A percentile compares a stretch with the other conserved stretches of the same genome.
These are phyloP conservation scores for Penicillium nucicola DNA, from an alignment of 495 filamentous ascomycete genomes.

Conservation along the genomic window DNA sequence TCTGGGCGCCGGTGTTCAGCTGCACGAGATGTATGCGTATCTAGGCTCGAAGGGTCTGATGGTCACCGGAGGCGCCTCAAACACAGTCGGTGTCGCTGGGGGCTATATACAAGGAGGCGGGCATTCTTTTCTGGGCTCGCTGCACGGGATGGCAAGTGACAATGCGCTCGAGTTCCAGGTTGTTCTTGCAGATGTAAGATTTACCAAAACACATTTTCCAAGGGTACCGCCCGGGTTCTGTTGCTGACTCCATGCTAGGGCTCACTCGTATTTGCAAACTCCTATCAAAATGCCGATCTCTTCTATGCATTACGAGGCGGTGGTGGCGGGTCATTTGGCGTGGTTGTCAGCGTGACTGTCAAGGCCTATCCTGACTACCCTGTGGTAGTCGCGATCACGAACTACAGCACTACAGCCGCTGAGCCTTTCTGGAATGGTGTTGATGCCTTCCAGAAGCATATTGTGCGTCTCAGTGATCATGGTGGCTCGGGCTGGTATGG, in stretches of 20 bases:
- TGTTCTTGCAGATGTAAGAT: constrained; percentile 30
- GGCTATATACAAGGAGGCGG: constrained; percentile 58
- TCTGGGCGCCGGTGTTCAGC: constrained; percentile 46
- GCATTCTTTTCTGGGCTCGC: constrained; percentile 42
- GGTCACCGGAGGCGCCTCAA: constrained; percentile 13
- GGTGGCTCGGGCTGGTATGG: background rate
- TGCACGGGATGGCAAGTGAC: constrained; percentile 32
- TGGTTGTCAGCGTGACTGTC: constrained; percentile 39
- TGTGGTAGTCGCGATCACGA: background rate
- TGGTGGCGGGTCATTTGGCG: constrained; percentile 49
- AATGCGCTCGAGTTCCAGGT: constrained; percentile 35
- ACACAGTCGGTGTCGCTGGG: constrained; percentile 32
- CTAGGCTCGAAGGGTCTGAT: constrained; percentile 16
- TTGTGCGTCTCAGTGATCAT: background rate
- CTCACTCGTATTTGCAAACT: constrained; percentile 33
- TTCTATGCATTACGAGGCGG: constrained; percentile 50
- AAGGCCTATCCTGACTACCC: constrained; percentile 27
- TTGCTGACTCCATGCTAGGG: constrained; percentile 28
- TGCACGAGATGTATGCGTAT: constrained; percentile 38
- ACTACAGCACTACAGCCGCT: background rate
- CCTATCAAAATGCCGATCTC: constrained; percentile 39
- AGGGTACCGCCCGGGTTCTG: background rate
- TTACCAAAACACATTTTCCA: too few species aligned
- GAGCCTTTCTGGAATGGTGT: background rate
- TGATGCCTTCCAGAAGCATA: background rate